Base-by-base conservation (phyloP, 768 basidiomycete genomes). In the Russula dissimulans region DNA sequence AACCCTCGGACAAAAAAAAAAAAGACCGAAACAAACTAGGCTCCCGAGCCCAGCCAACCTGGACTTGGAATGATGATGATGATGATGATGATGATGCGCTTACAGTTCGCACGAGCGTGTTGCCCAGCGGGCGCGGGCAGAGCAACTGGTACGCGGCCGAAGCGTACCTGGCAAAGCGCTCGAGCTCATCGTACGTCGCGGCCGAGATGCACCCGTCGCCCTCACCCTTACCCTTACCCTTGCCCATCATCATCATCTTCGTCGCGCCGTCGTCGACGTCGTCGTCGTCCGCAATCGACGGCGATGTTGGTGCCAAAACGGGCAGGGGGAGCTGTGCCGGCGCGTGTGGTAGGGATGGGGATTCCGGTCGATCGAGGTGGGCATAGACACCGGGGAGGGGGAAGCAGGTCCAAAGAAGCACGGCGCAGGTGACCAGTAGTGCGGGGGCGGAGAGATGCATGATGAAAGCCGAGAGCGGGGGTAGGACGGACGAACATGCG, bases 121-220 rank as follows among this genome's bases (percentile, higher is more conserved):
- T 79, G 3, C 81, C 80, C 60, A 80, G 67, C n/a, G 81, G 81
- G 10, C 70, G 69, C 5, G 76, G 77, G 57, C 80, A 81, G 7
- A 78, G 39, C 29, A 69, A 54, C 54, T 78, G 78, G 62, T 81
- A 81, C 17, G 74, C 74, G 2, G 78, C 78, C 6, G 79, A 81
- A 6, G 81, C 75, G 63, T 80, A 82, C 65, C 78, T 79, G 1
- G 76, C 72, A 63, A 77, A 80, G 14, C 70, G 72, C 57, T 74
- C 75, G 38, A 81, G 72, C 49, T 79, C 68, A 46, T 75, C 67
- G 57, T 78, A 81, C 10, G 49, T 45, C 3, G 51, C 18, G 15
- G 29, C 34, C 17, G 64, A 50, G 29, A 65, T n/a, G 32, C 54
- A 5, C 14, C 11, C 11, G 15, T 18, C 41, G 9, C 32, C 22